Evolutionary conservation across 345 rosid genomes (phyloP).

Genomic region (Pistacia vera): DNA sequence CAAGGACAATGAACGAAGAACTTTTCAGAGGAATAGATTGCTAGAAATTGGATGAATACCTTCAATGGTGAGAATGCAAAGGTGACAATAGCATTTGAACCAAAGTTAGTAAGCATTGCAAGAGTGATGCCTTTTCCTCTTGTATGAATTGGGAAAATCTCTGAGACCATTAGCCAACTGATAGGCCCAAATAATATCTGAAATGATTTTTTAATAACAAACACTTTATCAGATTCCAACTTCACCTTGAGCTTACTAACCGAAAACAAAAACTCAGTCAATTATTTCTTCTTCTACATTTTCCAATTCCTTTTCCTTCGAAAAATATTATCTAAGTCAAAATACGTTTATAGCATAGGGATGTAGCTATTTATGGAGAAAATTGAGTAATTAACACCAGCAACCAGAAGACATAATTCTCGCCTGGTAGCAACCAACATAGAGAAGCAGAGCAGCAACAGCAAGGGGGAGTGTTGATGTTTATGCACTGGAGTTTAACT

Average conservation of each 20-base stretch:
- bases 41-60: slow-evolving; percentile 41
- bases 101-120: slow-evolving; percentile 92
- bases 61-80: slow-evolving; percentile 87
- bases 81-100: slow-evolving; percentile 82
- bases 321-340: too few species aligned
- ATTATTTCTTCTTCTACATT: neutral
- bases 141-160: slow-evolving; percentile 84
- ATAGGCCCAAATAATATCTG: slow-evolving; percentile 97
- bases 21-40: neutral
- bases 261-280: neutral
- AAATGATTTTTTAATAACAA: slow-evolving; percentile 20
- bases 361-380: too few species aligned
- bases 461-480: slow-evolving; percentile 31
- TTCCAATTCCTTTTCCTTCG: neutral
- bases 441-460: slow-evolving; percentile 83
- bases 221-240: slow-evolving; percentile 15
- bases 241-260: neutral
- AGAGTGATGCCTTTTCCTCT: slow-evolving; percentile 91
- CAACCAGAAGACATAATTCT: neutral
- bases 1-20: neutral
- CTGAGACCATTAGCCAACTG: slow-evolving; percentile 99
- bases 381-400: too few species aligned
- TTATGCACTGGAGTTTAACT: too few species aligned
- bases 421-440: slow-evolving; percentile 90
- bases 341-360: too few species aligned